Conservation (phyloP, 805 yeast genomes). For the Lachancea sp. region DNA sequence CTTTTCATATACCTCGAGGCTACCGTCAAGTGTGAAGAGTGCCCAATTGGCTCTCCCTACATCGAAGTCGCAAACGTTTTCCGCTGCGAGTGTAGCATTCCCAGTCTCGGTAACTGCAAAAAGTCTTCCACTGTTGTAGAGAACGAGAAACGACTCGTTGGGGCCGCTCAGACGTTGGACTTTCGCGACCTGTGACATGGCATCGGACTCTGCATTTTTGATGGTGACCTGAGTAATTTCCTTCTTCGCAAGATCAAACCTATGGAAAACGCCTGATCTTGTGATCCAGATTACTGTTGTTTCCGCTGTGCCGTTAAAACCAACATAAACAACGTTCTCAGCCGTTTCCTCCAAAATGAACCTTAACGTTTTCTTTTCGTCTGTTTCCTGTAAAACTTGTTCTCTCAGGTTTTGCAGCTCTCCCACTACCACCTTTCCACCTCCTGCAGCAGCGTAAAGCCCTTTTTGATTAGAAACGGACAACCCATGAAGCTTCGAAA, state of each 20-base stretch:
- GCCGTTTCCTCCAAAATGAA: neutral
- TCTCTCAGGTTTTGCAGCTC: slow-evolving; percentile 29
- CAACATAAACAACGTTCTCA: slow-evolving; percentile 5
- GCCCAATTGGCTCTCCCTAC: neutral
- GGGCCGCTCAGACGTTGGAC: neutral
- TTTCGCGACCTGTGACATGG: neutral
- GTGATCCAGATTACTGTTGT: neutral
- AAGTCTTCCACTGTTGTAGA: neutral
- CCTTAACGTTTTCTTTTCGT: neutral
- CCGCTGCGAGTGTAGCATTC: neutral
- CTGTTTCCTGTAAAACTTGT: neutral
- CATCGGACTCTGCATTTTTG: neutral
- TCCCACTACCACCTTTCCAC: slow-evolving; percentile 33
- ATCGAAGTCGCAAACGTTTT: slow-evolving; percentile 5
- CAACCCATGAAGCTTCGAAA: slow-evolving; percentile 32
- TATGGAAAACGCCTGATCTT: neutral
- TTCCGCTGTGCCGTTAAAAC: neutral
- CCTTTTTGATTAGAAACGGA: slow-evolving; percentile 32
- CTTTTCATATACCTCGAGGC: neutral
- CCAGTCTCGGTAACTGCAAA: neutral
- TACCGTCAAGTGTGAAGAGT: slow-evolving; percentile 2
- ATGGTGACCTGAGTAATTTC: neutral
- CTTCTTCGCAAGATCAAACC: neutral
- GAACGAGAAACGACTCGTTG: neutral
- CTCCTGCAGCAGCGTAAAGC: slow-evolving; percentile 37